Evolutionary conservation across 176 grass and related monocot species (phyloP), one percentile per base, ranked within the genome.

Genomic region (Panicum miliaceum): DNA sequence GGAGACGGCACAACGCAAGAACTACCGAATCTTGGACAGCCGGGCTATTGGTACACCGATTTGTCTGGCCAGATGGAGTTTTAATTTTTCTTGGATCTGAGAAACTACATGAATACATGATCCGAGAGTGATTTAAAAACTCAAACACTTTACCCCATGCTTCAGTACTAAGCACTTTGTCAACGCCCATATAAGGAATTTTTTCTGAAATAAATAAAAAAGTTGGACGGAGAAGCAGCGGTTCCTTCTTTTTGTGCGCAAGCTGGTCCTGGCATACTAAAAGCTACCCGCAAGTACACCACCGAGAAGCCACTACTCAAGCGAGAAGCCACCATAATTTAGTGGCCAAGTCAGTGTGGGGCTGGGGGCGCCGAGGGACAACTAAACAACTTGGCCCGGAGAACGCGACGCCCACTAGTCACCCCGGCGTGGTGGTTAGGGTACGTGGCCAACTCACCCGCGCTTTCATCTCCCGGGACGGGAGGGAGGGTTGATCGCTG

Each of bases 391-490:
- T 27, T 37, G 78, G 43, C 40, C 77, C 43, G 3, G 64, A 20
- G 79, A 64, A 46, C 6, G 10, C 4, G 46, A 25, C 78, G 84
- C 64, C 53, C 71, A 71, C 54, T 54, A 54, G 52, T 18, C 37
- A 5, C 0, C 2, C 43, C 51, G 29, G 72, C 14, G 15, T 58
- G 47, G 84, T 82, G 73, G 84, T 42, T 90, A 90, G 56, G 65
- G 64, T 86, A 78, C 54, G 73, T 64, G 83, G 72, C 83, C 83
- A 81, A 86, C 78, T 65, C 37, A 80, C 42, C 25, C n/a, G 42
- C 57, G 43, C 75, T 85, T 56, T 53, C 18, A 14, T n/a, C 51
- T 38, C 58, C 7, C 37, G 29, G 29, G 29, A 32, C 29, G 29
- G 29, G 29, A 32, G 29, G 29, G 29, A 32, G 29, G 29, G 29